These are phyloP conservation scores for Erodium maritimum DNA, from an alignment of 345 rosid genomes.

Conservation along the genomic window DNA sequence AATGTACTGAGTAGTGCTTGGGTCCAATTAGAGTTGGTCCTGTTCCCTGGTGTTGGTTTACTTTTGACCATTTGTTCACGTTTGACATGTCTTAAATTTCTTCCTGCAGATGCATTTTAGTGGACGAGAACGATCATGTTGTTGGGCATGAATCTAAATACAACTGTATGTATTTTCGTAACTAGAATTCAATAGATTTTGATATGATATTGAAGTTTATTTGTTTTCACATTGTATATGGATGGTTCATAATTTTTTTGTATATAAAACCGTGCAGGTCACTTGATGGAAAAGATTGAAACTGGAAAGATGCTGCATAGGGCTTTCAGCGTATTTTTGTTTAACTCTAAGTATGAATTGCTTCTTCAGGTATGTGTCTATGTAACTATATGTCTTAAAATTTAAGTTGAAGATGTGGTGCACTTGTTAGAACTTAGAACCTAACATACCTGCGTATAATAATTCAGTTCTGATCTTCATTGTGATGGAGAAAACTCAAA, in stretches of 20 bases:
- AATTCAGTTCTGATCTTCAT: not conserved
- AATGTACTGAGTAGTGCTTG: no score
- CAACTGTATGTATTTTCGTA: conserved; percentile 46
- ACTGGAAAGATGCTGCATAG: conserved; percentile 72
- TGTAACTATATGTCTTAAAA: not conserved
- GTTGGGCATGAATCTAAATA: conserved; percentile 82
- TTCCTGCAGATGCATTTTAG: conserved; percentile 81
- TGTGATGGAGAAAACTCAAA: not conserved
- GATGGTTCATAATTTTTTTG: conserved; percentile 1
- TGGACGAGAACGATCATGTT: conserved; percentile 66
- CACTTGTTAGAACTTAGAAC: not conserved
- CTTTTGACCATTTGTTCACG: no score
- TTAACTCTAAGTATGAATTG: conserved; percentile 85
- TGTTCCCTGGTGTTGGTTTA: no score
- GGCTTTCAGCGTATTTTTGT: conserved; percentile 93
- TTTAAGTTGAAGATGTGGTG: not conserved
- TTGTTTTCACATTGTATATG: not conserved
- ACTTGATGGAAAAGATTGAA: conserved; percentile 87
- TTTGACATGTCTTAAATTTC: not conserved
- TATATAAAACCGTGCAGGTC: conserved; percentile 45
- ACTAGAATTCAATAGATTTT: no score
- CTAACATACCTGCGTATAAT: no score
- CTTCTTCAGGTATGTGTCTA: conserved; percentile 71
- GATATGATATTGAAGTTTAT: not conserved
- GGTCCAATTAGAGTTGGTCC: no score